phyloP scores from a whole-genome alignment of 139 green algal species.

The Coelastrella sp. region DNA sequence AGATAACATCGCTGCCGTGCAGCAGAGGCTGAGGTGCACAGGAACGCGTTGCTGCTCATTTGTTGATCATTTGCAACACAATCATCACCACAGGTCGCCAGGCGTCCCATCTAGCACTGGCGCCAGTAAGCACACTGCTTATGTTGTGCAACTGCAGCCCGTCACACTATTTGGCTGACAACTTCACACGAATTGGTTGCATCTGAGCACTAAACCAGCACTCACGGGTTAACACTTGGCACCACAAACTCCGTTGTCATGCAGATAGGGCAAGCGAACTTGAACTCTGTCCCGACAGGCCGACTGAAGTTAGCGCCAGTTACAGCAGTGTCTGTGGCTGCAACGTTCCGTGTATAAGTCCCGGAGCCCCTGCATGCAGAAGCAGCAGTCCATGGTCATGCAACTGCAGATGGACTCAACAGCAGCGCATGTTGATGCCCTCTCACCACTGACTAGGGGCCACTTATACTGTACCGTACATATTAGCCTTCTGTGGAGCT shows the following conservation, averaged over 20 bases:
- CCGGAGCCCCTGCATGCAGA: background rate
- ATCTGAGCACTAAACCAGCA: background rate
- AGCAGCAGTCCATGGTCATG: background rate
- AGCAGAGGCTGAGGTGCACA: background rate
- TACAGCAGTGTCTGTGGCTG: background rate
- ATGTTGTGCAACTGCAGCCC: background rate
- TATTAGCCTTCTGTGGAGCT: background rate
- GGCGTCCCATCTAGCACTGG: too few species aligned
- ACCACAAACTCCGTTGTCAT: slow-evolving; percentile 54
- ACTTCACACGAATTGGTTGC: background rate
- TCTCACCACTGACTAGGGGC: background rate
- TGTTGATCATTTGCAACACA: too few species aligned
- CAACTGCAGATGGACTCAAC: too few species aligned
- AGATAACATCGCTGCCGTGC: background rate
- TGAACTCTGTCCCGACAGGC: slow-evolving; percentile 30
- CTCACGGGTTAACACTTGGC: background rate
- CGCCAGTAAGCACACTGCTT: background rate
- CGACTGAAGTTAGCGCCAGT: background rate
- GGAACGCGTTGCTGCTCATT: too few species aligned
- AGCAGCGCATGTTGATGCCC: too few species aligned
- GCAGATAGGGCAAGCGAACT: slow-evolving; percentile 71
- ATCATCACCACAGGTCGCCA: too few species aligned
- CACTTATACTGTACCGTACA: background rate
- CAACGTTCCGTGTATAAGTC: background rate
- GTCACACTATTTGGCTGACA: background rate